Base-by-base conservation (phyloP, 176 grass and related monocot genomes). In the Oryza meyeriana region DNA sequence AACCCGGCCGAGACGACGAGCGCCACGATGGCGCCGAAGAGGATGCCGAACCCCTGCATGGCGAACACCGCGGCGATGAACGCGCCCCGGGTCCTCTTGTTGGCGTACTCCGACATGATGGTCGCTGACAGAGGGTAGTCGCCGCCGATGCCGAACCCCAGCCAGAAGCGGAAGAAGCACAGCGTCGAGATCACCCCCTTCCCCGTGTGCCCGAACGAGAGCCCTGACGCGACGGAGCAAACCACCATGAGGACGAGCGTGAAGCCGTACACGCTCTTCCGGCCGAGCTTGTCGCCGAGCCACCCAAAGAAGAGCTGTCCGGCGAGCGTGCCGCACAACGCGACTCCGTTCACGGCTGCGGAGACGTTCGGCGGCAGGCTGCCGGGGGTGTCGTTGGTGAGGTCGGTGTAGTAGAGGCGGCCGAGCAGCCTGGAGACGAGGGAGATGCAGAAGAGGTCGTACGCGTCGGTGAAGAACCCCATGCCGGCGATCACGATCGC, bases 161-260 rank as follows among this genome's bases (percentile, higher is more conserved):
- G 81, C 89, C 92, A 94, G 89, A 94, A 94, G 1, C 87, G 89
- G 84, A 94, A 94, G 92, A 94, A 94, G 80, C 92, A 94, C 10
- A 92, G 89, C 2, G 89, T 87, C 17, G 67, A 2, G 1, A 94
- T 63, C 29, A 89, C 89, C 2, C 81, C 81, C 27, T 76, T 89
- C 5, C 84, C 26, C 4, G 84, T 69, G 32, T 72, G 48, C 5
- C 92, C 89, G 27, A 94, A 94, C 11, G 89, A 94, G 61, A 94
- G 87, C 0, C 86, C 89, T 0, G 89, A 94, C 4, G 87, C 87
- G 28, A 94, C 0, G 57, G 92, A 91, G 63, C 92, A 94, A 12
- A 91, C 8, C 39, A 94, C 74, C 92, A 94, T 94, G 0, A 91
- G 6, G 64, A 94, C 82, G 2, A 90, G 85, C 4, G 92, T 94